These are phyloP conservation scores for Microbotryum lychnidis-dioicae DNA, from an alignment of 1,284 basidiomycete genomes.

Conservation along the genomic window DNA sequence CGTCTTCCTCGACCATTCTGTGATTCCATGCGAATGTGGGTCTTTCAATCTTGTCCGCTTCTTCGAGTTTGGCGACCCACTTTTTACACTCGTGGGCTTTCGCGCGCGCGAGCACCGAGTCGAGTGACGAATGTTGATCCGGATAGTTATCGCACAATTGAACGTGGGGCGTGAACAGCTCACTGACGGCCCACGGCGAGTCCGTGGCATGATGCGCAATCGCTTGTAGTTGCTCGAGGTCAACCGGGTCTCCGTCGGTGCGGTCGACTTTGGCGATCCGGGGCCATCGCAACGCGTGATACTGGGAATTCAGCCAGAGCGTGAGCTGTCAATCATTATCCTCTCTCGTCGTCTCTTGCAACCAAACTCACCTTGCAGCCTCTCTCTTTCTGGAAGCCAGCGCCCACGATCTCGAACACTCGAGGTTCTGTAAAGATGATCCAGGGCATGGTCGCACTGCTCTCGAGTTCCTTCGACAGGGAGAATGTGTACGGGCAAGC, in stretches of 20 bases:
- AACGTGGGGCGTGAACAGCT: neutral
- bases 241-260: constrained; percentile 10
- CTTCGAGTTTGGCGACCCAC: neutral
- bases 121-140: neutral
- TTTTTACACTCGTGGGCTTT: neutral
- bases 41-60: no score
- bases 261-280: constrained; percentile 39
- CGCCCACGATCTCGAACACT: constrained; percentile 65
- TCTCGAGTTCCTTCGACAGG: constrained; percentile 9
- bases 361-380: constrained; percentile 42
- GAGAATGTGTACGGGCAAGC: constrained; percentile 19
- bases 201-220: constrained; percentile 12
- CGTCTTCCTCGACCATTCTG: no score
- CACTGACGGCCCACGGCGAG: neutral
- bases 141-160: neutral
- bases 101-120: neutral
- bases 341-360: no score
- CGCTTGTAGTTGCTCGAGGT: constrained; percentile 19
- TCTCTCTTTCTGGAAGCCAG: constrained; percentile 50
- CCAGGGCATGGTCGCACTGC: constrained; percentile 47
- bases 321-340: neutral
- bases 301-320: constrained; percentile 42
- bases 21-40: no score
- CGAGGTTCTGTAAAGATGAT: constrained; percentile 57
- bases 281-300: constrained; percentile 74